Conservation (phyloP, 805 yeast species). For the Lipomyces yamadae region DNA sequence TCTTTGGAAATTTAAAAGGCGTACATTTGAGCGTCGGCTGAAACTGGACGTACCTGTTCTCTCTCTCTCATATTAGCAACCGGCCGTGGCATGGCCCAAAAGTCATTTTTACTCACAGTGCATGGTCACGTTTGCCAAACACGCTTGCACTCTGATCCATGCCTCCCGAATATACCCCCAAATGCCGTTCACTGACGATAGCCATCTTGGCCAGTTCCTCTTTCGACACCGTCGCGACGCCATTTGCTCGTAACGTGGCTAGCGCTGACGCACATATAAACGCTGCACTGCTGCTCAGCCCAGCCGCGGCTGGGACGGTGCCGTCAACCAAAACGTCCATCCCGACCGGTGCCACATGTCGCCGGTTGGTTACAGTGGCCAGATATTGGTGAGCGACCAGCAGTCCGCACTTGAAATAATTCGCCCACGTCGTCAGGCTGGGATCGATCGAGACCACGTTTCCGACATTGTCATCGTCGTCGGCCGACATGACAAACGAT, state of each 20-base stretch:
- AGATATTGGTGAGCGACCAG: constrained; percentile 25
- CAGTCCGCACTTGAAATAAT: constrained; percentile 48
- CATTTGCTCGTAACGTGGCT: constrained; percentile 54
- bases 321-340: constrained; percentile 62
- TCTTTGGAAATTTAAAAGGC: constrained; percentile 49
- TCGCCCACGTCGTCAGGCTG: constrained; percentile 60
- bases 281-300: constrained; percentile 72
- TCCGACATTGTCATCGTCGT: background rate
- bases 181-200: constrained; percentile 67
- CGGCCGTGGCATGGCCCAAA: too few relatives aligned
- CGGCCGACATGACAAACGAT: constrained; percentile 18
- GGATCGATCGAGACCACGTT: constrained; percentile 46
- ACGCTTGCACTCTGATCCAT: constrained; percentile 77
- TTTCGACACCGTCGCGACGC: constrained; percentile 13
- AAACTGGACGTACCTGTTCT: constrained; percentile 54
- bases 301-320: constrained; percentile 72
- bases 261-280: constrained; percentile 68
- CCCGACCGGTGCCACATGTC: constrained; percentile 15
- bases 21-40: constrained; percentile 60
- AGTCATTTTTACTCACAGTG: constrained; percentile 45
- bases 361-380: too few relatives aligned
- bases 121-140: constrained; percentile 62
- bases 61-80: too few relatives aligned
- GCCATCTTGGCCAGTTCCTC: constrained; percentile 58
- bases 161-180: constrained; percentile 76